A percentile compares a stretch with the other conserved stretches of the same genome.
These are phyloP conservation scores for Beauveria sp. DNA, from an alignment of 2,329 filamentous ascomycete species.

Conservation along the genomic window DNA sequence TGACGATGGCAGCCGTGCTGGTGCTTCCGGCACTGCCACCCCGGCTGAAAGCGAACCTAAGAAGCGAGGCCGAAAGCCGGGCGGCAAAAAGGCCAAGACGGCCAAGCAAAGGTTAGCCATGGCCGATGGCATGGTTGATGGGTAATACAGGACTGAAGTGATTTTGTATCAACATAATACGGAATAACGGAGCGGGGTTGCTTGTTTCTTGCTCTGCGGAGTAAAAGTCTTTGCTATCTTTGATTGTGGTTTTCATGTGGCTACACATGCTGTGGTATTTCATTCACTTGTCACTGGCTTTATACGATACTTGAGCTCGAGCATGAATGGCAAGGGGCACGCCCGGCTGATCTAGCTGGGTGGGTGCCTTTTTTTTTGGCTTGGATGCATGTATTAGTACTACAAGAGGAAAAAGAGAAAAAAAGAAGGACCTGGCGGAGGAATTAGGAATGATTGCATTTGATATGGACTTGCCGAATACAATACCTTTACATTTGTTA, in stretches of 20 bases:
- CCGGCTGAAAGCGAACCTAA: conserved; percentile 55
- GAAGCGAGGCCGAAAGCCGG: conserved; percentile 49
- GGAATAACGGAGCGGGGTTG: not conserved
- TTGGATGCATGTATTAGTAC: conserved; percentile 10
- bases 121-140: conserved; percentile 48
- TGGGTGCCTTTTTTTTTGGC: not conserved
- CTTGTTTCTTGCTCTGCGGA: conserved; percentile 8
- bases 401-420: not conserved
- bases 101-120: conserved; percentile 62
- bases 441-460: not conserved
- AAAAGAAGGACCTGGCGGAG: not conserved
- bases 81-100: conserved; percentile 54
- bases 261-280: not conserved
- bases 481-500: not conserved
- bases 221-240: not conserved
- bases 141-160: conserved; percentile 7
- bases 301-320: not conserved
- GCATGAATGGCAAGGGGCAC: not conserved
- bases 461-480: conserved; percentile 3
- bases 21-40: conserved; percentile 70
- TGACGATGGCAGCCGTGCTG: conserved; percentile 71
- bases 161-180: conserved; percentile 13
- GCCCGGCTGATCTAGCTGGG: not conserved
- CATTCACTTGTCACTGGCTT: not conserved
- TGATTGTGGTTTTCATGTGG: not conserved